phyloP scores from a whole-genome alignment of 2,329 filamentous ascomycete species.

The Aspergillus alliaceus region DNA sequence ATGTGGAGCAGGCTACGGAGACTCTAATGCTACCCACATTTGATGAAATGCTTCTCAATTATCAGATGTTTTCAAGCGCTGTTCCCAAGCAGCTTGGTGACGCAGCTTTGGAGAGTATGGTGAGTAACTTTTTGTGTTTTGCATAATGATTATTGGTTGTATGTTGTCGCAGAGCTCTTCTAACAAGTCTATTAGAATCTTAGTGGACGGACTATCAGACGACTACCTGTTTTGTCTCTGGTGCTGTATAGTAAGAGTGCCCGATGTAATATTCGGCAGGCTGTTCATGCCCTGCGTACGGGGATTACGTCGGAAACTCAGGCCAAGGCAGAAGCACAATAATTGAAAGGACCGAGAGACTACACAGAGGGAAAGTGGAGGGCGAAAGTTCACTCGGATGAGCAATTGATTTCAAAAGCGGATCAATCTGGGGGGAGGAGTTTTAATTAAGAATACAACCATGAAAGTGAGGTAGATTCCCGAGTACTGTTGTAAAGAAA shows the following conservation, averaged over 20 bases:
- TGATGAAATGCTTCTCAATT: conserved; percentile 31
- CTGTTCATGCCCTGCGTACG: conserved; percentile 37
- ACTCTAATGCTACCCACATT: conserved; percentile 24
- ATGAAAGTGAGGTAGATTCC: too few relatives aligned
- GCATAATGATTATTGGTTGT: background rate
- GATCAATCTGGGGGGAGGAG: too few relatives aligned
- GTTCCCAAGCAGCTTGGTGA: conserved; percentile 29
- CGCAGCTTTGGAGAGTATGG: conserved; percentile 27
- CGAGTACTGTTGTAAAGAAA: too few relatives aligned
- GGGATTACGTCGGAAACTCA: conserved; percentile 36
- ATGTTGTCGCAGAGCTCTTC: background rate
- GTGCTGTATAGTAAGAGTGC: conserved; percentile 39
- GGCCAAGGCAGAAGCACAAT: conserved; percentile 18
- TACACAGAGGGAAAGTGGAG: conserved; percentile 3
- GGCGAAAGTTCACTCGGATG: background rate
- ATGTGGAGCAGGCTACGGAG: conserved; percentile 25
- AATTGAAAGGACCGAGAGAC: background rate
- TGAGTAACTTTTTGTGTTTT: conserved; percentile 15
- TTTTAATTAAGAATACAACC: too few relatives aligned
- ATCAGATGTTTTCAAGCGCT: conserved; percentile 27
- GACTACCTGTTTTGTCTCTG: conserved; percentile 43
- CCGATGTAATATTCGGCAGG: conserved; percentile 36
- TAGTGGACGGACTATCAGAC: conserved; percentile 44
- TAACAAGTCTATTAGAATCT: conserved; percentile 27
- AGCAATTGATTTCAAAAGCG: background rate